Evolutionary conservation across 805 yeast genomes (phyloP).

Genomic region (Wickerhamiella sorbophila): DNA sequence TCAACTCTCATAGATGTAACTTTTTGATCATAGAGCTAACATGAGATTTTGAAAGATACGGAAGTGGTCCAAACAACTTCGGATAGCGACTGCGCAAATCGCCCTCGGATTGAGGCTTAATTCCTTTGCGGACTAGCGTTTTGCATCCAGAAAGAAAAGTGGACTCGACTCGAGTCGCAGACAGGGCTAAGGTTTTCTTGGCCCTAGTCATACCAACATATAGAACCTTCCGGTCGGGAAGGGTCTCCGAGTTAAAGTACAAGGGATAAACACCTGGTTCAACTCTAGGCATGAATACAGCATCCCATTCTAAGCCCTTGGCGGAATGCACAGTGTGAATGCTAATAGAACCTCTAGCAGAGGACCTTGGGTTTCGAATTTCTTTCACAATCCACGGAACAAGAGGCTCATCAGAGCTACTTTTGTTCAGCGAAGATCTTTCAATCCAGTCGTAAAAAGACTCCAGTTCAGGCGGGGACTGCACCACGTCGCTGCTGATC

Average conservation of each 20-base stretch:
- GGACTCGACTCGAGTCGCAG: background rate
- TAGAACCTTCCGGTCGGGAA: conserved; percentile 16
- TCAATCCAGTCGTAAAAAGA: background rate
- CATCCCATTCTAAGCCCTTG: conserved; percentile 15
- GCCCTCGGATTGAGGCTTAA: background rate
- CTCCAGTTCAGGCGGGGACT: background rate
- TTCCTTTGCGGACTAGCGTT: background rate
- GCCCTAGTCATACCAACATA: conserved; percentile 23
- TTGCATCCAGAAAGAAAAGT: background rate
- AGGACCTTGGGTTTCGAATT: background rate
- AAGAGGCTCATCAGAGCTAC: background rate
- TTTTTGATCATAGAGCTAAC: too few relatives aligned
- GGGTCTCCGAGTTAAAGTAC: conserved; percentile 1
- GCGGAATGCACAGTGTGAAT: conserved; percentile 13
- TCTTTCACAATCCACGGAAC: conserved; percentile 3
- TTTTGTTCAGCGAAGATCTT: too few relatives aligned
- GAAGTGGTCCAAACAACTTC: background rate
- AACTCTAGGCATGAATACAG: conserved; percentile 9
- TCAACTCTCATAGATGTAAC: too few relatives aligned
- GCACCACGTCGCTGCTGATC: background rate
- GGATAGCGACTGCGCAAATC: background rate
- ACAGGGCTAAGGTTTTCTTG: conserved; percentile 5
- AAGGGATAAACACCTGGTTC: background rate
- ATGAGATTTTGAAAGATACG: background rate
- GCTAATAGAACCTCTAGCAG: background rate